A percentile compares a stretch with the other conserved stretches of the same genome.
These are phyloP conservation scores for Monotropa hypopitys DNA, from an alignment of 179 eudicot genomes.

Conservation along the genomic window DNA sequence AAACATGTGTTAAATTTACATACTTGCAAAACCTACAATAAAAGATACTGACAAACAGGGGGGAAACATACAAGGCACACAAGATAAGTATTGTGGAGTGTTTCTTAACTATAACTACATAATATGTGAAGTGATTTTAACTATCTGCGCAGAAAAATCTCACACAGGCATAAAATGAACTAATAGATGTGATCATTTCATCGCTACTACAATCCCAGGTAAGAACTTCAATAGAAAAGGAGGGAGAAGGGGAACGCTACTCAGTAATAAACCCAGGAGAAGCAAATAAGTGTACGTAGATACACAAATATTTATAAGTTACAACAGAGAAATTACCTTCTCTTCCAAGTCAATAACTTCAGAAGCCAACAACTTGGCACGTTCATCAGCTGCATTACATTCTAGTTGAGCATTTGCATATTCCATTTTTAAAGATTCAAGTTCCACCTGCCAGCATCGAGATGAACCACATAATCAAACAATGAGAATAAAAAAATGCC, in stretches of 20 bases:
- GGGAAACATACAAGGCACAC: background rate
- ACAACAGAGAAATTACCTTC: conserved; percentile 42
- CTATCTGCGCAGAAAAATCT: background rate
- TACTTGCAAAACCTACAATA: background rate
- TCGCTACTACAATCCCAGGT: background rate
- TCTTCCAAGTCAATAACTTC: conserved; percentile 97
- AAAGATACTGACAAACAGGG: background rate
- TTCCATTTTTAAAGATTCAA: conserved; percentile 66
- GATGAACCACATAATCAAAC: background rate
- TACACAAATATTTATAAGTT: background rate
- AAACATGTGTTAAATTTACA: background rate
- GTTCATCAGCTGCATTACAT: conserved; percentile 97
- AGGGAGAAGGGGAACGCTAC: background rate
- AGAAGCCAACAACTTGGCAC: conserved; percentile 88
- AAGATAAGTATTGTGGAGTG: background rate
- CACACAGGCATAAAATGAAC: background rate
- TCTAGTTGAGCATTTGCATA: conserved; percentile 75
- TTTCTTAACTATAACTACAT: background rate
- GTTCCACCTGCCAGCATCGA: conserved; percentile 55
- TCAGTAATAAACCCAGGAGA: background rate
- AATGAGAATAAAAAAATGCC: background rate
- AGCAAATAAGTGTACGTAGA: background rate
- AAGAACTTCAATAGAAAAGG: background rate
- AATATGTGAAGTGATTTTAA: background rate
- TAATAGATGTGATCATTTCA: background rate